Base-by-base conservation (phyloP, 2,329 filamentous ascomycete genomes). In the Clonostachys rosea region DNA sequence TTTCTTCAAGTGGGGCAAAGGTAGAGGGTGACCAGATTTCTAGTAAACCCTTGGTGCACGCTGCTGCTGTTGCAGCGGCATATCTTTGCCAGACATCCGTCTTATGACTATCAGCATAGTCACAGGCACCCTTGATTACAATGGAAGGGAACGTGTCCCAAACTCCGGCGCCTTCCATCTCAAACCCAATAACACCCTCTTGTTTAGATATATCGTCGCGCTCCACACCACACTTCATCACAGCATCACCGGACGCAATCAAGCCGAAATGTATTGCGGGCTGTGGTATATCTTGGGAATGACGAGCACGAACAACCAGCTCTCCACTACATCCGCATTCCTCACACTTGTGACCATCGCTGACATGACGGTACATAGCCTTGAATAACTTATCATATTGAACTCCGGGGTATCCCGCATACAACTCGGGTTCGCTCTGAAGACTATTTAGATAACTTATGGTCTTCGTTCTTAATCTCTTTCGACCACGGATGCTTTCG, bases 61-160 rank as follows among this genome's bases (percentile, higher is more conserved):
- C 64, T n/a, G 69, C 67, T 0, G 68, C 69, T 0, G 62, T 64
- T 0, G 61, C 64, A 1, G 69, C 64, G 0, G 69, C 67, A 54
- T 66, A 73, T 2, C 50, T 20, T 46, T 71, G 67, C 68, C 67
- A 73, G 1, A 13, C 46, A 30, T 54, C 54, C 12, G 51, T 50
- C 40, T 58, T 56, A 14, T 59, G 54, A 16, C 50, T 49, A 6
- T 61, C 58, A 0, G 56, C 56, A 34, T 61, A 60, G 39, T 73
- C 62, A 34, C 63, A 68, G 0, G 68, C 61, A 2, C 68, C 67
- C 11, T 69, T 68, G 40, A 73, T 62, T 0, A 67, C 52, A 1
- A 73, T 47, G 6, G 64, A 68, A 0, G 68, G 67, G 0, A 70
- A 46, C 0, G 54, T 50, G 2, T 64, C 58, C 58, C 57, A 66